Percentiles rank a stretch among this genome's conserved stretches.
Conservation (phyloP, 192 early-diverging fungal genomes). For the Haplosporangium gracile region DNA sequence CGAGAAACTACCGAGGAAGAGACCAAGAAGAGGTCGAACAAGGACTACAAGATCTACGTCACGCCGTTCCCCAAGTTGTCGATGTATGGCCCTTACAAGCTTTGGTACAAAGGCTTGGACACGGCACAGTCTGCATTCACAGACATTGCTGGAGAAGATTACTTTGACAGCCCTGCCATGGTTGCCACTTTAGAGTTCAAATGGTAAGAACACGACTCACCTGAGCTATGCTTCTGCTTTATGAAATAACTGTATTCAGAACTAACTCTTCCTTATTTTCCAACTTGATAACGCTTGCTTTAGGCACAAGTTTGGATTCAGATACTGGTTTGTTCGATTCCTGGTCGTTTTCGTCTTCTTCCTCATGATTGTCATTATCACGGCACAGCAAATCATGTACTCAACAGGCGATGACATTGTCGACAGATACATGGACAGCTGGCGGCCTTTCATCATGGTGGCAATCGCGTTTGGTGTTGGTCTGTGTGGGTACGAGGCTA, state of each 20-base stretch:
- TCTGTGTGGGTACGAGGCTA: conserved; percentile 23
- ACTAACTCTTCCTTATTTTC: not conserved
- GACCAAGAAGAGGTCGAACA: conserved; percentile 9
- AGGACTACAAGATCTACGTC: conserved; percentile 49
- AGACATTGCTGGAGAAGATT: conserved; percentile 52
- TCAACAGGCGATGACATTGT: not conserved
- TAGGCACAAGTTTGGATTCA: conserved; percentile 53
- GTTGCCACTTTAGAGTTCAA: conserved; percentile 46
- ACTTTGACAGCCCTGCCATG: conserved; percentile 55
- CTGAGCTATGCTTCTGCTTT: not conserved
- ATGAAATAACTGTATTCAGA: not conserved
- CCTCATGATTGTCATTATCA: conserved; percentile 30
- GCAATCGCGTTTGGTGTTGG: conserved; percentile 23
- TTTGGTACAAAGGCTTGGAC: conserved; percentile 12
- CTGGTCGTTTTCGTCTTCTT: conserved; percentile 27
- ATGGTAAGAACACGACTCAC: conserved; percentile 25
- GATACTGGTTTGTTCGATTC: conserved; percentile 32
- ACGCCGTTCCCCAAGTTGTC: conserved; percentile 53
- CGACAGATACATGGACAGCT: conserved; percentile 3
- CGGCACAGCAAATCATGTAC: conserved; percentile 20
- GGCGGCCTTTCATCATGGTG: conserved; percentile 23
- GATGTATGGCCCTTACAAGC: conserved; percentile 47
- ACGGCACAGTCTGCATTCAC: conserved; percentile 37
- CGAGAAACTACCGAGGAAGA: conserved; percentile 16
- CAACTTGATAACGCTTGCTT: not conserved